Evolutionary conservation across 129 eudicot genomes (phyloP).

Genomic region (Flaveria trinervia): DNA sequence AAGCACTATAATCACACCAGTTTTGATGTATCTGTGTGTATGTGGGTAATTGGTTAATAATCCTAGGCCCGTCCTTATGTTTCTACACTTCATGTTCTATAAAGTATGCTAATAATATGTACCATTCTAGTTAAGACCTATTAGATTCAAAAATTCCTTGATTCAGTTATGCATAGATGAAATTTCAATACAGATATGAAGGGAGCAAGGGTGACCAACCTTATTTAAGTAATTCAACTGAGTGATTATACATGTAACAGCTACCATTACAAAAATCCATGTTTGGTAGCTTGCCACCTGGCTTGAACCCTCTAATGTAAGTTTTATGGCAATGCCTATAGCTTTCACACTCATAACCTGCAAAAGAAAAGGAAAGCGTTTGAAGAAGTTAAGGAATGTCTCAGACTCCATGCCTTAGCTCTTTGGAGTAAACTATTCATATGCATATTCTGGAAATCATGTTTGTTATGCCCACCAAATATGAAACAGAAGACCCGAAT

Average conservation of each 20-base stretch:
- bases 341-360: slow-evolving; percentile 89
- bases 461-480: not conserved
- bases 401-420: slow-evolving; percentile 2
- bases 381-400: slow-evolving; percentile 10
- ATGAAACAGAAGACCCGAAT: slow-evolving; percentile 3
- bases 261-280: slow-evolving; percentile 79
- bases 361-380: slow-evolving; percentile 14
- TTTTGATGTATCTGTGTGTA: not conserved
- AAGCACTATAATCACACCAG: too few species aligned
- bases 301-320: slow-evolving; percentile 74
- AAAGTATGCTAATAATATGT: not conserved
- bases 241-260: slow-evolving; percentile 63
- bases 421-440: not conserved
- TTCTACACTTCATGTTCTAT: not conserved
- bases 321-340: slow-evolving; percentile 80
- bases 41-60: not conserved
- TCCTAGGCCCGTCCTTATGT: not conserved
- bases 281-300: slow-evolving; percentile 69
- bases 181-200: slow-evolving; percentile 1
- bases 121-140: not conserved
- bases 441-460: not conserved
- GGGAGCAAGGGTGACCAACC: slow-evolving; percentile 40
- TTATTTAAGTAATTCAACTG: slow-evolving; percentile 76
- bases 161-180: not conserved
- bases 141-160: not conserved